A percentile compares a stretch with the other conserved stretches of the same genome.
These are phyloP conservation scores for Phytophthora crassamura DNA, from an alignment of 352 stramenopile species.

Conservation along the genomic window DNA sequence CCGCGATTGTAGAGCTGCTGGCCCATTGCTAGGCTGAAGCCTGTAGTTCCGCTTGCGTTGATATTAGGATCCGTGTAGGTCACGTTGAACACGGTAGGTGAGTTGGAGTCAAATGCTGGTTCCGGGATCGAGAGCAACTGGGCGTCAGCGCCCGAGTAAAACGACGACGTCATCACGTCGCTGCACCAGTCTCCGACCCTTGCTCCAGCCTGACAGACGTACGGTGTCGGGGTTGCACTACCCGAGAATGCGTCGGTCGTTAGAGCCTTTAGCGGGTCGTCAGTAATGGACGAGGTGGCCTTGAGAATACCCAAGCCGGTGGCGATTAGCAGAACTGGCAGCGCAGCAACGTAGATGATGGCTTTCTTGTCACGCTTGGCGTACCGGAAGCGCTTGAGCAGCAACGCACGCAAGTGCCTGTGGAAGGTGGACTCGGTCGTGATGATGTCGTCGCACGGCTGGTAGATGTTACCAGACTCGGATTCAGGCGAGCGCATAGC, in stretches of 20 bases:
- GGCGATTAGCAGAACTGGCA: slow-evolving; percentile 57
- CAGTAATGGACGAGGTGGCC: slow-evolving; percentile 23
- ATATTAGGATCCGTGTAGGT: slow-evolving; percentile 52
- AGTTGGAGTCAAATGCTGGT: slow-evolving; percentile 34
- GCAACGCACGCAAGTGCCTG: slow-evolving; percentile 42
- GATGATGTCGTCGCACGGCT: slow-evolving; percentile 22
- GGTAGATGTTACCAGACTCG: background rate
- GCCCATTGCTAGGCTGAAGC: slow-evolving; percentile 41
- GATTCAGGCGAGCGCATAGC: background rate
- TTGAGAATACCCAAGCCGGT: slow-evolving; percentile 54
- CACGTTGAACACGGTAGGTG: slow-evolving; percentile 56
- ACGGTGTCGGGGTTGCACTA: slow-evolving; percentile 40
- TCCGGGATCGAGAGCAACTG: slow-evolving; percentile 18
- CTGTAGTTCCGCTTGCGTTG: slow-evolving; percentile 45
- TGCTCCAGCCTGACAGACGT: slow-evolving; percentile 37
- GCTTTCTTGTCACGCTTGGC: slow-evolving; percentile 56
- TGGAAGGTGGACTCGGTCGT: slow-evolving; percentile 22
- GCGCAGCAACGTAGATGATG: slow-evolving; percentile 47
- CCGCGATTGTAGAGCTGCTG: slow-evolving; percentile 53
- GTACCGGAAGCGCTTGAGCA: slow-evolving; percentile 59
- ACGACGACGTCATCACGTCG: slow-evolving; percentile 31
- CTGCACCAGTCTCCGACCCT: slow-evolving; percentile 38
- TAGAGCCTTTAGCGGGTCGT: slow-evolving; percentile 43
- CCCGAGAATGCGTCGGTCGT: slow-evolving; percentile 16
- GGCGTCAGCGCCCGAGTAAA: slow-evolving; percentile 32